A percentile compares a stretch with the other conserved stretches of the same genome.
These are phyloP conservation scores for Xylaria sp. DNA, from an alignment of 2,329 filamentous ascomycete species.

Conservation along the genomic window DNA sequence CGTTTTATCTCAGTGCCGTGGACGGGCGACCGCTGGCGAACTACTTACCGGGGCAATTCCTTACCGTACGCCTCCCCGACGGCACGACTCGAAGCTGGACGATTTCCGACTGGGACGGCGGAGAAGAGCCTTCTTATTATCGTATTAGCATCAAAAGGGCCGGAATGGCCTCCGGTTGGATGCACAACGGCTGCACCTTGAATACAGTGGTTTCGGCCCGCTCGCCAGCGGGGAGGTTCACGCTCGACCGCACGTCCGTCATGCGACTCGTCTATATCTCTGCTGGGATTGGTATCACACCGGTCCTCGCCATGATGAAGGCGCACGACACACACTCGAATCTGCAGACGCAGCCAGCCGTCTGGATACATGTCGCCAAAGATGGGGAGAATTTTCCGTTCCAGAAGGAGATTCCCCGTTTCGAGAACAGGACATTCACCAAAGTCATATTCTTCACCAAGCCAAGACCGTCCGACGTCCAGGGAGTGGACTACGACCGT, in stretches of 20 bases:
- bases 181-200: constrained; percentile 39
- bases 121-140: constrained; percentile 39
- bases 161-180: constrained; percentile 40
- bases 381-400: constrained; percentile 34
- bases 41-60: constrained; percentile 44
- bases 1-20: constrained; percentile 40
- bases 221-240: constrained; percentile 43
- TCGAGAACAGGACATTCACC: constrained; percentile 29
- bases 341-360: constrained; percentile 29
- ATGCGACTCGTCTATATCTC: constrained; percentile 43
- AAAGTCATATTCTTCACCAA: constrained; percentile 41
- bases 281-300: constrained; percentile 45
- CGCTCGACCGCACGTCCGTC: constrained; percentile 37
- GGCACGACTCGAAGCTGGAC: constrained; percentile 41
- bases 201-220: constrained; percentile 36
- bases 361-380: constrained; percentile 43
- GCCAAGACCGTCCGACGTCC: constrained; percentile 31
- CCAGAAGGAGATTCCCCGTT: constrained; percentile 30
- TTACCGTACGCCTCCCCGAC: constrained; percentile 40
- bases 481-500: constrained; percentile 36
- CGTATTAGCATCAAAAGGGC: constrained; percentile 42
- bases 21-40: constrained; percentile 40
- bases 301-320: constrained; percentile 45
- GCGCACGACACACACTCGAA: constrained; percentile 42
- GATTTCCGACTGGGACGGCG: constrained; percentile 42